Conservation (phyloP, 2,329 filamentous ascomycete genomes). For the Orbilia blumenaviensis region DNA sequence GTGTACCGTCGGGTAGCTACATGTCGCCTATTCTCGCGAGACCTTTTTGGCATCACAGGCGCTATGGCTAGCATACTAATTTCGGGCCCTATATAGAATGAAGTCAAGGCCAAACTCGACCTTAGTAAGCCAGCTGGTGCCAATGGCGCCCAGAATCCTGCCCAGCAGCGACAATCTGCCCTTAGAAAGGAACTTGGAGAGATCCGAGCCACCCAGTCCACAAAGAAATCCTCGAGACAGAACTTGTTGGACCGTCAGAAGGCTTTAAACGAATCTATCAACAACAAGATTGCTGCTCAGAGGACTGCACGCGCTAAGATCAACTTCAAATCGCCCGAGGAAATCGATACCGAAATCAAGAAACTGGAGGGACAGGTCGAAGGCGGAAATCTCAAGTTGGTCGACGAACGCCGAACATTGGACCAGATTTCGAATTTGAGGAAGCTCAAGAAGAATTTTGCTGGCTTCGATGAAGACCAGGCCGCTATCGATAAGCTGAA, state of each 20-base stretch:
- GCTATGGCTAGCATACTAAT: background rate
- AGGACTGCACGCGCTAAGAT: slow-evolving; percentile 84
- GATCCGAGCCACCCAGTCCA: slow-evolving; percentile 86
- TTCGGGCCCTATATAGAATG: slow-evolving; percentile 69
- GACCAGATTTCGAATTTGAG: slow-evolving; percentile 81
- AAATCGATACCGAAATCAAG: slow-evolving; percentile 83
- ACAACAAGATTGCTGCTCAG: slow-evolving; percentile 83
- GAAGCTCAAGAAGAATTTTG: slow-evolving; percentile 91
- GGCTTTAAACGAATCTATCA: slow-evolving; percentile 86
- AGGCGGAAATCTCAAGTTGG: slow-evolving; percentile 88
- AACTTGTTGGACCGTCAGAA: slow-evolving; percentile 89
- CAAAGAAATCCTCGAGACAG: slow-evolving; percentile 82
- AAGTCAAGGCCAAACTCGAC: slow-evolving; percentile 87
- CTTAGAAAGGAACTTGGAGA: slow-evolving; percentile 81
- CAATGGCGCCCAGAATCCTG: slow-evolving; percentile 73
- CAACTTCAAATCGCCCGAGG: slow-evolving; percentile 84
- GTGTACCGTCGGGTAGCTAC: slow-evolving; percentile 2
- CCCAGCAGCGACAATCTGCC: slow-evolving; percentile 83
- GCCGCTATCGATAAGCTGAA: slow-evolving; percentile 89
- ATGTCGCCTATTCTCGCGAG: slow-evolving; percentile 17
- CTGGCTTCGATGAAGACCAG: slow-evolving; percentile 81
- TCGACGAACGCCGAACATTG: slow-evolving; percentile 95
- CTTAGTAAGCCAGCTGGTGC: slow-evolving; percentile 77
- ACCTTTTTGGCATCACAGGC: background rate
- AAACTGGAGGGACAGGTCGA: slow-evolving; percentile 85